Evolutionary conservation across 805 yeast genomes (phyloP), one percentile per base, ranked within the genome.

Genomic region (Zygosaccharomyces rouxii): DNA sequence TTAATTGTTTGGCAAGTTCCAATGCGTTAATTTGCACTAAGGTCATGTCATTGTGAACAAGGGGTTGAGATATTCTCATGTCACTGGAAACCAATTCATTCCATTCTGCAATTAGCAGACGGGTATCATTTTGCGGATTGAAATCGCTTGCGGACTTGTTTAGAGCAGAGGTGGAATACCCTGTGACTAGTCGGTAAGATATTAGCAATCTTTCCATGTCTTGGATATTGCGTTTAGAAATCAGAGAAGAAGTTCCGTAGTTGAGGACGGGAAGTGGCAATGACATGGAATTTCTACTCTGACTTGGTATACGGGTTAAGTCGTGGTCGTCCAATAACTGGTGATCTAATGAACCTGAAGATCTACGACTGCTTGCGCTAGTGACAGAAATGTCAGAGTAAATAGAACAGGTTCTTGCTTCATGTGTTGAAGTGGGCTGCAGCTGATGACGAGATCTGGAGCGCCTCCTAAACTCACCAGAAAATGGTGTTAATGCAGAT

Each of bases 1-100:
- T 85, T 41, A 86, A 68, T 55, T 86, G 94, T 59, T 84, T 86
- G 2, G 94, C 90, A 21, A 84, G 70, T 57, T 86, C 94, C 55
- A 84, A 69, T 0, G 89, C 83, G 62, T 84, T 84, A 55, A 81
- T 72, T 51, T 83, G 72, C 5, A 62, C 55, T 6, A 67, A 25
- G 37, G 56, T 55, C 26, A 59, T 33, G 18, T 55, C 56, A 22
- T 50, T 48, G 26, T 51, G 56, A 19, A 57, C 43, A n/a, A 48
- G 26, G 38, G 48, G 46, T 13, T 30, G 21, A 16, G 54, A 35
- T 5, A 35, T 31, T 6, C 18, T 7, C n/a, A 18, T 13, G 10
- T 28, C 28, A 21, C 38, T 30, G 26, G 44, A 16, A 28, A 46
- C 31, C n/a, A 49, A 42, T 14, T 46, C 47, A 29, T 38, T 38